phyloP scores from a whole-genome alignment of 1,284 basidiomycete genomes.

The Earliella scabrosa region DNA sequence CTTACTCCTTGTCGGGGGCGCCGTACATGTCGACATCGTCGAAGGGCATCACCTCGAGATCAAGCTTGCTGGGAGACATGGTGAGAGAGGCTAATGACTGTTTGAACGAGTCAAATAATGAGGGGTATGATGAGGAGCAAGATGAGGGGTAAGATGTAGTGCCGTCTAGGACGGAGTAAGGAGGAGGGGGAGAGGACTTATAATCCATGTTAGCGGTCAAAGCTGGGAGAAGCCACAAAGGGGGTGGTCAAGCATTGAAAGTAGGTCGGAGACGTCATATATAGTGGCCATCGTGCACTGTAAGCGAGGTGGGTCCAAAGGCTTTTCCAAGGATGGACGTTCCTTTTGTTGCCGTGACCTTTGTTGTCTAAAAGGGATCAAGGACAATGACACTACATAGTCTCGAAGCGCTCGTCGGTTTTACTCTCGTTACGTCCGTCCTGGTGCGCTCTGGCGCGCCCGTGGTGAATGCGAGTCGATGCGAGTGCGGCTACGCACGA shows the following conservation, averaged over 20 bases:
- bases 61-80: conserved; percentile 19
- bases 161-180: conserved; percentile 8
- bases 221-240: conserved; percentile 6
- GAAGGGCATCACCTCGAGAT: conserved; percentile 22
- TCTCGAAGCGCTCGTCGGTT: conserved; percentile 13
- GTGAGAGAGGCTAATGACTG: conserved; percentile 18
- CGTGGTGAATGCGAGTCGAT: not conserved
- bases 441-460: too few species aligned
- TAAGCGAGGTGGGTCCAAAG: conserved; percentile 11
- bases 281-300: conserved; percentile 15
- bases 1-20: conserved; percentile 67
- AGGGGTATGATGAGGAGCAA: conserved; percentile 10
- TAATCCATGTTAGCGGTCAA: conserved; percentile 11
- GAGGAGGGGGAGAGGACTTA: conserved; percentile 6
- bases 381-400: conserved; percentile 17
- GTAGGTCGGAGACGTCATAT: conserved; percentile 17
- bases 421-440: conserved; percentile 2
- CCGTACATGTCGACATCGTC: conserved; percentile 56
- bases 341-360: conserved; percentile 28
- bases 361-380: conserved; percentile 27
- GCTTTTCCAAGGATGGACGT: conserved; percentile 16
- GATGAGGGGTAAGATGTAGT: conserved; percentile 9
- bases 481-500: not conserved
- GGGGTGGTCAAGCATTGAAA: conserved; percentile 3
- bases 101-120: conserved; percentile 19